Base-by-base conservation (phyloP, 2,329 filamentous ascomycete species). In the Apiospora malaysiana region DNA sequence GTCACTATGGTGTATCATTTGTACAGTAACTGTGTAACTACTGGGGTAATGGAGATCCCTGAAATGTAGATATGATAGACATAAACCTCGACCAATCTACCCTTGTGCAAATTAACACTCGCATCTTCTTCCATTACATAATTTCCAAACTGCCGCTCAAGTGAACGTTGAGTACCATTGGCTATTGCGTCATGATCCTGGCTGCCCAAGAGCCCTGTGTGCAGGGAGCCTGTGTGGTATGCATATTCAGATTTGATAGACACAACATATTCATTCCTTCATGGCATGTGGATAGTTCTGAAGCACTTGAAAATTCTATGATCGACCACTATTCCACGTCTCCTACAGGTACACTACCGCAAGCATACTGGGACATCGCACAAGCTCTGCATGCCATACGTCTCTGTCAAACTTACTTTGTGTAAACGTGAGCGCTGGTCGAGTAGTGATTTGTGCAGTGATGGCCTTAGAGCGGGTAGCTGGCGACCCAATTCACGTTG, bases 21-120 rank as follows among this genome's bases (percentile, higher is more conserved):
- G 56, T 63, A 63, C 32, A 63, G 32, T 63, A 63, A 63, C 56
- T 63, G 56, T 63, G 32, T 63, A 63, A 63, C 56, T 63, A 63
- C 32, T 40, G 27, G 18, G 32, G 27, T 10, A 63, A 40, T 63
- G 56, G 56, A 21, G 27, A 63, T 32, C 14, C 32, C 56, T 40
- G 32, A 40, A 63, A 21, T 63, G 56, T 63, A 63, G 32, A 40
- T 63, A 40, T 63, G 56, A 40, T 63, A 63, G 32, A 37, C 18
- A 40, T 63, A 40, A 63, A 63, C 18, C 56, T 40, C 32, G 18
- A n/a, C 14, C 56, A 63, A 63, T 63, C 56, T 4, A 23, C 14
- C 18, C 21, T 63, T 37, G 51, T 37, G 51, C 51, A 63, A 21
- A 40, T 4, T 9, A n/a, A 45, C 42, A 16, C 14, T 2, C 12